These are phyloP conservation scores for Aspergillus ochraceus DNA, from an alignment of 2,329 filamentous ascomycete species.

Conservation along the genomic window DNA sequence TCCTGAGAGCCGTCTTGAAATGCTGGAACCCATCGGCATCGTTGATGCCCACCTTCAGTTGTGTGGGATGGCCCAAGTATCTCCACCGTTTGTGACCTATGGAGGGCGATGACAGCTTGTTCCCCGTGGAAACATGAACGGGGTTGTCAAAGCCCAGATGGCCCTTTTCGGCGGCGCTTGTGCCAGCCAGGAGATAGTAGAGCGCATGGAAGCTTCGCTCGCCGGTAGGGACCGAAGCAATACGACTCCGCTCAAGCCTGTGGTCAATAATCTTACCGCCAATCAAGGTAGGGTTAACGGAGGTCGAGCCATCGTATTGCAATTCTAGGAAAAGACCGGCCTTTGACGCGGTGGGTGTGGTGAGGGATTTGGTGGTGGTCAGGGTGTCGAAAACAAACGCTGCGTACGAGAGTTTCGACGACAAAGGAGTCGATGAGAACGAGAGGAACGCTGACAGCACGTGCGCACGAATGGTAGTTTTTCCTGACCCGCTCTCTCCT, in stretches of 20 bases:
- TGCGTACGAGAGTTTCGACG: conserved; percentile 87
- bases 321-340: conserved; percentile 93
- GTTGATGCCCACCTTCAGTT: conserved; percentile 95
- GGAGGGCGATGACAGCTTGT: conserved; percentile 55
- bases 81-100: conserved; percentile 81
- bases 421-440: conserved; percentile 89
- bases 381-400: conserved; percentile 95
- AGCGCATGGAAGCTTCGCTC: conserved; percentile 95
- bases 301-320: conserved; percentile 89
- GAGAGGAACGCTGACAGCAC: conserved; percentile 80
- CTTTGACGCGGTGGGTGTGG: conserved; percentile 93
- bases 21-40: conserved; percentile 94
- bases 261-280: conserved; percentile 95
- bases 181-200: conserved; percentile 93
- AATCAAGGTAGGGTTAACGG: conserved; percentile 80
- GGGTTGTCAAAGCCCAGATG: conserved; percentile 69
- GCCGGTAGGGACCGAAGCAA: conserved; percentile 88
- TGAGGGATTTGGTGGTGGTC: conserved; percentile 95
- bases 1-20: conserved; percentile 92
- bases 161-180: conserved; percentile 82
- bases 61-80: conserved; percentile 92
- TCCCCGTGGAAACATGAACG: conserved; percentile 40
- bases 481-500: conserved; percentile 93
- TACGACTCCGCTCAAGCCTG: conserved; percentile 84
- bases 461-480: conserved; percentile 91